A percentile compares a stretch with the other conserved stretches of the same genome.
phyloP scores from a whole-genome alignment of 495 filamentous ascomycete genomes.

The Penicillium subrubescens region DNA sequence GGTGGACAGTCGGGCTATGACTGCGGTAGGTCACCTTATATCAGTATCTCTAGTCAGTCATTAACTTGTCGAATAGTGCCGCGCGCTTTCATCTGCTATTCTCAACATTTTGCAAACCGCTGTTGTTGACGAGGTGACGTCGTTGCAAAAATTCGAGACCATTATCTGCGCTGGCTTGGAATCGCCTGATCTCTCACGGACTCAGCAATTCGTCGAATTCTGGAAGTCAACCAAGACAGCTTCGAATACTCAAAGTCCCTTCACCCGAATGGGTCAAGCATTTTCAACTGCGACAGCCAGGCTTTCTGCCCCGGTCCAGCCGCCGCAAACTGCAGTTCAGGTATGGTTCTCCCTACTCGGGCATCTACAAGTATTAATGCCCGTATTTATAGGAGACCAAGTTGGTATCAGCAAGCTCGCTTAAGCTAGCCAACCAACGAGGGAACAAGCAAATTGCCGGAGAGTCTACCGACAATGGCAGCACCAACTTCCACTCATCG shows the following conservation, averaged over 20 bases:
- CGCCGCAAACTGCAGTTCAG: background rate
- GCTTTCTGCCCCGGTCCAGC: background rate
- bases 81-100: conserved; percentile 37
- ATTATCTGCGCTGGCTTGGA: conserved; percentile 60
- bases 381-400: background rate
- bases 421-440: background rate
- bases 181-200: conserved; percentile 53
- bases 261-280: conserved; percentile 40
- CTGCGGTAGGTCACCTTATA: conserved; percentile 37
- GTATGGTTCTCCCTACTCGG: background rate
- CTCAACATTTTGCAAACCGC: conserved; percentile 38
- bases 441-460: background rate
- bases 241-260: conserved; percentile 44
- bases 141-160: conserved; percentile 49
- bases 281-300: background rate
- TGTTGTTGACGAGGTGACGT: conserved; percentile 40
- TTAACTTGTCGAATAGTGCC: conserved; percentile 36
- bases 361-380: background rate
- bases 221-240: conserved; percentile 62
- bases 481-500: conserved; percentile 28
- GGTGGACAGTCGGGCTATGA: conserved; percentile 39
- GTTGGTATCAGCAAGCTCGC: background rate
- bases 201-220: conserved; percentile 55
- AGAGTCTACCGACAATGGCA: conserved; percentile 1
- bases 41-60: background rate